A percentile compares a stretch with the other conserved stretches of the same genome.
phyloP scores from a whole-genome alignment of 495 filamentous ascomycete species.

The Pseudoneurospora amorphoporcata region DNA sequence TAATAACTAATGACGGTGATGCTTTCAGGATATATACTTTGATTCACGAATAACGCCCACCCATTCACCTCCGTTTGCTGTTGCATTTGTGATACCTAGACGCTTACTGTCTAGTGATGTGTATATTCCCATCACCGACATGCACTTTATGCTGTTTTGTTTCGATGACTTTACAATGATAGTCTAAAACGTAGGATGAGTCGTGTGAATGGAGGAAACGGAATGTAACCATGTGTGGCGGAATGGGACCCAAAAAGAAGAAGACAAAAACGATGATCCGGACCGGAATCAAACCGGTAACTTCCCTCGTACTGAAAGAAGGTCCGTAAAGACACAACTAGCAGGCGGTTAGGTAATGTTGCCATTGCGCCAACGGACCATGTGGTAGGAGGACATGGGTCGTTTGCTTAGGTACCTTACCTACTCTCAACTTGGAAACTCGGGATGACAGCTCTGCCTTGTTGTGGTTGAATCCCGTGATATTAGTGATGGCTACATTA shows the following conservation, averaged over 20 bases:
- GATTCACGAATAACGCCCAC: neutral
- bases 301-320: neutral
- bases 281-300: neutral
- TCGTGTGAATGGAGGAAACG: neutral
- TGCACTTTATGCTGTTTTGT: neutral
- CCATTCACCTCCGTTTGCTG: neutral
- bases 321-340: neutral
- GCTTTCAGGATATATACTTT: neutral
- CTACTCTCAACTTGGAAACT: too few relatives aligned
- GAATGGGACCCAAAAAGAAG: neutral
- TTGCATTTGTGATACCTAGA: neutral
- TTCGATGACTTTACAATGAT: neutral
- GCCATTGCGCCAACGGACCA: neutral
- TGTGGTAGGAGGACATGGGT: neutral
- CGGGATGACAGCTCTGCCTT: too few relatives aligned
- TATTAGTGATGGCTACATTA: too few relatives aligned
- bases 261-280: neutral
- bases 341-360: neutral
- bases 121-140: neutral
- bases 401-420: neutral
- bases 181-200: neutral
- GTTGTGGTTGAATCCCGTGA: too few relatives aligned
- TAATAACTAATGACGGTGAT: neutral
- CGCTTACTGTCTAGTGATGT: neutral
- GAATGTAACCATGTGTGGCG: neutral